phyloP scores from a whole-genome alignment of 371 early-diverging fungal genomes.

The Mucor circinelloides region DNA sequence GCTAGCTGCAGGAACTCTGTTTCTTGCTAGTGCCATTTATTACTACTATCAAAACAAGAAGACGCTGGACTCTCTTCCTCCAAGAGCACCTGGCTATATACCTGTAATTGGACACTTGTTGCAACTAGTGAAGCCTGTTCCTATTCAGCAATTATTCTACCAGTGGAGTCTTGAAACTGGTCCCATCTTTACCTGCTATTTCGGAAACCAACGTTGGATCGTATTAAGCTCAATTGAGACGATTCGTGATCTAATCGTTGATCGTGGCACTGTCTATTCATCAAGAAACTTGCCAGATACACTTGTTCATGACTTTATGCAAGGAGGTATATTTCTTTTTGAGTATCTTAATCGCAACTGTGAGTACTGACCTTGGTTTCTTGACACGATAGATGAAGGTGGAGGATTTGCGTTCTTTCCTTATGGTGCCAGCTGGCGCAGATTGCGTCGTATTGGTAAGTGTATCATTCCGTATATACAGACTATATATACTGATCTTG shows the following conservation, averaged over 20 bases:
- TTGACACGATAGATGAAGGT: conserved; percentile 32
- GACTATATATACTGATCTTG: background rate
- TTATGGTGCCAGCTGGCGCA: conserved; percentile 47
- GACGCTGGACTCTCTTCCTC: background rate
- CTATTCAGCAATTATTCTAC: conserved; percentile 37
- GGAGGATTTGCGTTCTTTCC: conserved; percentile 52
- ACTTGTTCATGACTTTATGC: conserved; percentile 34
- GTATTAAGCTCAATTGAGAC: conserved; percentile 39
- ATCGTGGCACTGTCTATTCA: conserved; percentile 43
- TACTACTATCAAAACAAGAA: background rate
- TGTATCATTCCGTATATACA: background rate
- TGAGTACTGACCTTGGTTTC: background rate
- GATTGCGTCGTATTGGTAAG: conserved; percentile 46
- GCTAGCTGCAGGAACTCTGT: background rate
- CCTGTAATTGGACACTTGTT: conserved; percentile 47
- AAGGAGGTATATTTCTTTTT: conserved; percentile 35
- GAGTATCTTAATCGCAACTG: background rate
- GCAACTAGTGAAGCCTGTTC: conserved; percentile 24
- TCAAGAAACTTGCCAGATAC: conserved; percentile 44
- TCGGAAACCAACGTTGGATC: conserved; percentile 47
- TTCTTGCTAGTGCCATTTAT: background rate
- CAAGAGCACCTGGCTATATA: conserved; percentile 34
- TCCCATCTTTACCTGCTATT: conserved; percentile 43
- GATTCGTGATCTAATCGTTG: conserved; percentile 43
- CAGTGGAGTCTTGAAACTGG: conserved; percentile 43